phyloP scores from a whole-genome alignment of 1,139 yeast genomes.

The Eremothecium gossypii region DNA sequence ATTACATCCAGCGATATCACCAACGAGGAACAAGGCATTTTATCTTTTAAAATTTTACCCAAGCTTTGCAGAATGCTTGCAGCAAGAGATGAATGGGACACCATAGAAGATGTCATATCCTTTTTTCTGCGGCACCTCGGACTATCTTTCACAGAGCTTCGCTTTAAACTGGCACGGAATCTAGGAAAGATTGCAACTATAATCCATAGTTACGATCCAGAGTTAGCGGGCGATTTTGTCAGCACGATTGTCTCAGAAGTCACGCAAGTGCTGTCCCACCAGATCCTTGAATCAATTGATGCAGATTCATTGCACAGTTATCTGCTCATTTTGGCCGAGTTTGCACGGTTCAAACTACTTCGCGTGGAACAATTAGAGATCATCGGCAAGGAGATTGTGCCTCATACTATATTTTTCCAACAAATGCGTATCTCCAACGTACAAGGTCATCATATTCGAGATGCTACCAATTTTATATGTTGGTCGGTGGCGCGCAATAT shows the following conservation, averaged over 20 bases:
- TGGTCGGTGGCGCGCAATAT: slow-evolving; percentile 52
- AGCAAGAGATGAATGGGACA: slow-evolving; percentile 22
- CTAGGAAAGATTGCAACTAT: slow-evolving; percentile 25
- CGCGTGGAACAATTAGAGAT: slow-evolving; percentile 5
- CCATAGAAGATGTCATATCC: slow-evolving; percentile 37
- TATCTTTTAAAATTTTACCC: slow-evolving; percentile 19
- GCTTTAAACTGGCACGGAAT: slow-evolving; percentile 29
- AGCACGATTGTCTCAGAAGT: slow-evolving; percentile 17
- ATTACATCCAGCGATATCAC: slow-evolving; percentile 7
- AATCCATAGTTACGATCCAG: slow-evolving; percentile 17
- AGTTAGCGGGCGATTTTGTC: slow-evolving; percentile 21
- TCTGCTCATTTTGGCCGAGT: slow-evolving; percentile 30
- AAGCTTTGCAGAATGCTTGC: slow-evolving; percentile 22
- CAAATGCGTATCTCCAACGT: slow-evolving; percentile 42
- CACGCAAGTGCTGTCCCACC: slow-evolving; percentile 9
- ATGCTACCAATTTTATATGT: slow-evolving; percentile 70
- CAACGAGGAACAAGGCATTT: slow-evolving; percentile 10
- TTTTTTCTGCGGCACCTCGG: slow-evolving; percentile 36
- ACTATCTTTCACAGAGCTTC: slow-evolving; percentile 26
- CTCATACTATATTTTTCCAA: slow-evolving; percentile 42
- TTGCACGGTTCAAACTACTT: slow-evolving; percentile 29
- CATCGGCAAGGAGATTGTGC: slow-evolving; percentile 22
- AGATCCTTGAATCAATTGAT: slow-evolving; percentile 23
- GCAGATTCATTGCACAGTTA: slow-evolving; percentile 28
- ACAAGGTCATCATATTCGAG: slow-evolving; percentile 64